A percentile compares a stretch with the other conserved stretches of the same genome.
These are phyloP conservation scores for Yamadazyma blattariae DNA, from an alignment of 1,139 yeast genomes.

Conservation along the genomic window DNA sequence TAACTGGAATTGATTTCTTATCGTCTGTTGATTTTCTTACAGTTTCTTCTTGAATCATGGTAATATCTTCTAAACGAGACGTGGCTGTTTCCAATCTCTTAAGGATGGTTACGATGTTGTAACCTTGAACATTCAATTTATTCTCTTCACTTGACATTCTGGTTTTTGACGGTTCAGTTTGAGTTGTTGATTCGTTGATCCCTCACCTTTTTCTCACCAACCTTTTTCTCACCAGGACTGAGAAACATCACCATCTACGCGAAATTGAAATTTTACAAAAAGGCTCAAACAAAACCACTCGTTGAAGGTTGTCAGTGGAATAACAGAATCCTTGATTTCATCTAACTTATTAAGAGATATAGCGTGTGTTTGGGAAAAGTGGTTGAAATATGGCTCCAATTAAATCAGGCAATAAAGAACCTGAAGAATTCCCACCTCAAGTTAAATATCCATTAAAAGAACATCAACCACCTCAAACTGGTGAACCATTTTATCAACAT, in stretches of 20 bases:
- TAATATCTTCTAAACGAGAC: slow-evolving; percentile 85
- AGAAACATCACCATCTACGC: slow-evolving; percentile 1
- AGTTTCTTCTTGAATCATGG: slow-evolving; percentile 68
- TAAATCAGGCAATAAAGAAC: slow-evolving; percentile 18
- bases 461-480: slow-evolving; percentile 26
- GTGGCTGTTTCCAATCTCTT: slow-evolving; percentile 92
- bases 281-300: too few relatives aligned
- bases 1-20: slow-evolving; percentile 1
- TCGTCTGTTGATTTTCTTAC: slow-evolving; percentile 11
- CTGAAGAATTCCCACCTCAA: slow-evolving; percentile 45
- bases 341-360: too few relatives aligned
- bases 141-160: slow-evolving; percentile 46
- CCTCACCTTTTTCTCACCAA: not conserved
- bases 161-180: not conserved
- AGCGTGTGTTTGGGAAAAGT: too few relatives aligned
- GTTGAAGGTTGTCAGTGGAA: too few relatives aligned
- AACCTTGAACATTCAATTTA: slow-evolving; percentile 69
- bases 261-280: too few relatives aligned
- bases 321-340: too few relatives aligned
- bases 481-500: slow-evolving; percentile 52
- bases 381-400: slow-evolving; percentile 16
- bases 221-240: not conserved
- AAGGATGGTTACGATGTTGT: slow-evolving; percentile 75
- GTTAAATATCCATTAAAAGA: slow-evolving; percentile 51
- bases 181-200: not conserved